Base-by-base conservation (phyloP, 805 yeast species). In the Candida lessepsii region DNA sequence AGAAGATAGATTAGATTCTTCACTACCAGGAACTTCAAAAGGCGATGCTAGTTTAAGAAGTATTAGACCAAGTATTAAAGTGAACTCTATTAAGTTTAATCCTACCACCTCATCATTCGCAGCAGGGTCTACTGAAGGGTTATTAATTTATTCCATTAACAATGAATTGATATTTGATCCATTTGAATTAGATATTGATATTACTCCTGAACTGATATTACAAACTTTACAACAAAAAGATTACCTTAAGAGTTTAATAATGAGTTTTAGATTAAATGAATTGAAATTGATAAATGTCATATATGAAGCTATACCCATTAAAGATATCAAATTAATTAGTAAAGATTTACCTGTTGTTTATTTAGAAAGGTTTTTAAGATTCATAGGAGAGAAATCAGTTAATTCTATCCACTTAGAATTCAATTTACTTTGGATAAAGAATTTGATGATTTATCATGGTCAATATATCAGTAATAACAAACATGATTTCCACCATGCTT, bases 241-340 rank as follows among this genome's bases (percentile, higher is more conserved):
- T 39, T 87, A 80, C 58, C 66, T 90, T 51, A 77, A 78, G 29
- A 91, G 97, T 0, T 63, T 91, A 42, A 86, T 90, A 10, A 89
- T 93, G 97, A 79, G 97, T 0, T 89, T 93, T 74, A 75, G 99
- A 60, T 73, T 93, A 45, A 93, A 93, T 57, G 99, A 93, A 57
- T 65, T 63, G 9, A 77, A 81, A 51, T 65, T 93, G 39, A 78
- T 90, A 18, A 82, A 82, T 45, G 72, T 72, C 45, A 85, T 86
- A 0, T 86, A 81, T 57, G 96, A 88, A 57, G 53, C 74, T 4
- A 71, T 90, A 8, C 91, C 93, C 2, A 56, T 75, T n/a, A 65
- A 68, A 3, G 95, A 89, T 54, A 77, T 91, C 27, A 67, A 73
- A 24, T 61, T 93, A 37, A 76, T 90, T 7, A 67, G 83, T 6